Evolutionary conservation across 495 filamentous ascomycete genomes (phyloP).

Genomic region (Astrothelium macrocarpum): DNA sequence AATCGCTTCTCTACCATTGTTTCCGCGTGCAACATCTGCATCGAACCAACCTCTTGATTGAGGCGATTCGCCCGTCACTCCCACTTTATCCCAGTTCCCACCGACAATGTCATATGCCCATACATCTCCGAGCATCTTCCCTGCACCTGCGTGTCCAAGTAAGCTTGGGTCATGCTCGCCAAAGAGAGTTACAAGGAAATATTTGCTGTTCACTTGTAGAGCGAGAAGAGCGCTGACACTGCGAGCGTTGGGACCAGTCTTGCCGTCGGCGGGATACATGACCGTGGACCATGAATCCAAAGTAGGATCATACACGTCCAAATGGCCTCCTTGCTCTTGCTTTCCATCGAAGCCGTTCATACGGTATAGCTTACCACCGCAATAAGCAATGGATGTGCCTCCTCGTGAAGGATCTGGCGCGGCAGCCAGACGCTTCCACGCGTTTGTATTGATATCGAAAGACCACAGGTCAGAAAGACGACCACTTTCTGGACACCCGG

Average conservation of each 20-base stretch:
- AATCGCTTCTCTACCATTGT: constrained; percentile 22
- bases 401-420: constrained; percentile 53
- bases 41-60: constrained; percentile 33
- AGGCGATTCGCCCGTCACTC: constrained; percentile 39
- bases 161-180: constrained; percentile 56
- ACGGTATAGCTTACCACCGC: constrained; percentile 48
- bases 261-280: constrained; percentile 39
- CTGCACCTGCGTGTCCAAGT: constrained; percentile 55
- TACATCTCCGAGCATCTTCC: constrained; percentile 59
- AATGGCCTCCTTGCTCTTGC: constrained; percentile 49
- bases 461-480: constrained; percentile 61
- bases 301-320: constrained; percentile 46
- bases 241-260: constrained; percentile 28
- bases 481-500: constrained; percentile 52
- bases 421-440: constrained; percentile 53
- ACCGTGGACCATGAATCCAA: constrained; percentile 37
- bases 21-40: constrained; percentile 23
- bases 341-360: constrained; percentile 66
- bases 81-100: constrained; percentile 43
- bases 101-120: constrained; percentile 61
- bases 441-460: constrained; percentile 48
- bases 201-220: constrained; percentile 42
- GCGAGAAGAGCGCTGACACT: constrained; percentile 42
- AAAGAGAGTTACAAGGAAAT: constrained; percentile 55
- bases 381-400: constrained; percentile 52